Conservation (phyloP, 2,329 filamentous ascomycete species). For the Neofusicoccum ribis region DNA sequence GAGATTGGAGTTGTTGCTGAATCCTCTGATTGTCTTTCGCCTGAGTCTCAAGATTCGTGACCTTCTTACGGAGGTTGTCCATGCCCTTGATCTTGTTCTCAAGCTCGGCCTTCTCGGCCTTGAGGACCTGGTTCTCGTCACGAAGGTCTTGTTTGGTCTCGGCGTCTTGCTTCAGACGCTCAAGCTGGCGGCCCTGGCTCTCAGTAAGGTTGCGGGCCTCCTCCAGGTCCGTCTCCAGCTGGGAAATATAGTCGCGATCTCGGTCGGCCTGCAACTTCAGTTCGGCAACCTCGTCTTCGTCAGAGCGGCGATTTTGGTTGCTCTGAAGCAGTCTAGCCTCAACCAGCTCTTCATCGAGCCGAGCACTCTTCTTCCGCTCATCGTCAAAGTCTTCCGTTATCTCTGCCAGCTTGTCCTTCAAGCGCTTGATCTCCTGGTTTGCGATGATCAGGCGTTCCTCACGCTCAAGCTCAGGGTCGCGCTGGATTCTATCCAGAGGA, state of each 20-base stretch:
- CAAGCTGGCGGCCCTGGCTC: conserved; percentile 48
- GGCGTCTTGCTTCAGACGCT: conserved; percentile 43
- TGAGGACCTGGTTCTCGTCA: conserved; percentile 52
- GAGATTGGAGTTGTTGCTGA: conserved; percentile 47
- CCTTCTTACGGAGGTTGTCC: conserved; percentile 56
- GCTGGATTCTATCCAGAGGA: conserved; percentile 2
- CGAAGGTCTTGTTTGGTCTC: conserved; percentile 50
- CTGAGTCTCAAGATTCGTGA: conserved; percentile 51
- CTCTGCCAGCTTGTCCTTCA: conserved; percentile 43
- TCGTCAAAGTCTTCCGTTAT: conserved; percentile 45
- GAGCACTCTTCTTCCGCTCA: conserved; percentile 42
- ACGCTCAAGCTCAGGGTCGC: conserved; percentile 50
- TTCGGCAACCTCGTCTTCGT: conserved; percentile 46
- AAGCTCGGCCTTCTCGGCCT: conserved; percentile 51
- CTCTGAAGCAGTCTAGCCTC: conserved; percentile 49
- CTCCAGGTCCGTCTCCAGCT: conserved; percentile 49
- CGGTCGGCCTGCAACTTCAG: conserved; percentile 46
- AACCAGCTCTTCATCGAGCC: conserved; percentile 50
- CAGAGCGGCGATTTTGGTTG: conserved; percentile 37
- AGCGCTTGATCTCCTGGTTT: conserved; percentile 46
- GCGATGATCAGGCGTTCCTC: conserved; percentile 53
- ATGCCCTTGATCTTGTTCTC: conserved; percentile 51
- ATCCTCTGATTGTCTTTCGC: conserved; percentile 45
- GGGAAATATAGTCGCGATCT: conserved; percentile 52
- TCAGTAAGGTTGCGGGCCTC: conserved; percentile 46